Base-by-base conservation (phyloP, 176 grass and related monocot genomes). In the Aegilops sharonensis region DNA sequence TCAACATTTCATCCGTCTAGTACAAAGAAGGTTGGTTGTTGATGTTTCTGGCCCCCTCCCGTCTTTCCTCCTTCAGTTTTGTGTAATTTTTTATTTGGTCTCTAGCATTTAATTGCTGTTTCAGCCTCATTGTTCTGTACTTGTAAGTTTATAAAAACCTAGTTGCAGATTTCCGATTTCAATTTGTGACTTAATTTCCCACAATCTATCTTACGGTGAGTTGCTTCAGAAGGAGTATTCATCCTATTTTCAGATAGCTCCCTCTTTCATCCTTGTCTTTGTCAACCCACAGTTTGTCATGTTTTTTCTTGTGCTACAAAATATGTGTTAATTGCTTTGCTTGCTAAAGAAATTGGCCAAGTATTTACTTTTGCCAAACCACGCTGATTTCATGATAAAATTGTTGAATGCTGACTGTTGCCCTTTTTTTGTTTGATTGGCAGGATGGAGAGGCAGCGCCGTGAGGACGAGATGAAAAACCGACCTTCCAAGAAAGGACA, bases 1-100 rank as follows among this genome's bases (percentile, higher is more conserved):
- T 87, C 95, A 93, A 80, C 91, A 98, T 85, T 98, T 98, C 48
- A 98, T 95, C 76, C 93, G 91, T 56, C 89, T 98, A 76, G 95
- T 98, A 75, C 95, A 98, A 79, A 81, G 95, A 87, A 98, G 95
- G 95, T 98, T 72, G 76, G 67, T 89, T 39, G 21, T 67, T 72
- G 1, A n/a, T 54, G 71, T 86, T 76, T 10, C 83, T 78, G 84
- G n/a, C 14, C 59, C 76, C 20, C 25, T 35, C 42, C 42, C 15
- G 1, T 54, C 15, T 54, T 54, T 6, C 48, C 15, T 54, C 56
- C 2, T 34, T 18, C 23, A 36, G 35, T 66, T 77, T 37, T 69
- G 61, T 79, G 18, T 12, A 61, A 68, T 20, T 56, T 89, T 40
- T 84, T 20, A 67, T 59, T 23, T 68, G 15, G 15, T 60, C 4